A percentile compares a stretch with the other conserved stretches of the same genome.
Evolutionary conservation across 805 yeast species (phyloP).

Genomic region (Candida sakaeoensis): DNA sequence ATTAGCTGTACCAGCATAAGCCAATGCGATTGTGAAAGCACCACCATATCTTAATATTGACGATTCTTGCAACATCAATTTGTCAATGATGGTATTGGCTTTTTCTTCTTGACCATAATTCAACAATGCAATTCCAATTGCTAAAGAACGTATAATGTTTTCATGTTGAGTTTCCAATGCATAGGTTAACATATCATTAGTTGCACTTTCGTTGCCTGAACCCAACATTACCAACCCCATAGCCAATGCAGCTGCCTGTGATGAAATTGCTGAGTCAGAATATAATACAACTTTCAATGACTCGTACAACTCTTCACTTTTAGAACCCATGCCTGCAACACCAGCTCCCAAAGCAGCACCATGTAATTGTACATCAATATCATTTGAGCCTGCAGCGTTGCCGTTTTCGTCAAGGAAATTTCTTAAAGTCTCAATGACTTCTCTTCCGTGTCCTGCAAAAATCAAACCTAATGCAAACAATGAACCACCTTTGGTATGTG

Average conservation of each 20-base stretch:
- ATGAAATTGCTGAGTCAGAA: slow-evolving; percentile 88
- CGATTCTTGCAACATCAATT: slow-evolving; percentile 69
- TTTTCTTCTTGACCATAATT: slow-evolving; percentile 82
- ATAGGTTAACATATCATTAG: slow-evolving; percentile 78
- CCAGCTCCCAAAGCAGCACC: slow-evolving; percentile 96
- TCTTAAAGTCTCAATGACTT: slow-evolving; percentile 74
- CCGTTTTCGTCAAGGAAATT: slow-evolving; percentile 64
- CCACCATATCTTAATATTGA: slow-evolving; percentile 93
- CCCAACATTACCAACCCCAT: slow-evolving; percentile 97
- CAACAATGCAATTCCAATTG: slow-evolving; percentile 83
- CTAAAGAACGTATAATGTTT: slow-evolving; percentile 88
- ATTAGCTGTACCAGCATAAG: slow-evolving; percentile 95
- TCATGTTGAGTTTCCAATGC: slow-evolving; percentile 97
- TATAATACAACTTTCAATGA: slow-evolving; percentile 79
- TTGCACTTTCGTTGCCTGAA: slow-evolving; percentile 66
- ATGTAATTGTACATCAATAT: slow-evolving; percentile 80
- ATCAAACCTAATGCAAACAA: slow-evolving; percentile 89
- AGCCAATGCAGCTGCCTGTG: slow-evolving; percentile 93
- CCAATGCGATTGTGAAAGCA: slow-evolving; percentile 88
- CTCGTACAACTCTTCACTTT: slow-evolving; percentile 69
- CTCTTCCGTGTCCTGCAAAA: slow-evolving; percentile 94
- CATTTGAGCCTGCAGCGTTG: slow-evolving; percentile 61
- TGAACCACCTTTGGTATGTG: slow-evolving; percentile 94
- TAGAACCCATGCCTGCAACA: slow-evolving; percentile 94
- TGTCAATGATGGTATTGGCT: slow-evolving; percentile 66